These are phyloP conservation scores for Hortaea werneckii DNA, from an alignment of 2,329 filamentous ascomycete species.

Conservation along the genomic window DNA sequence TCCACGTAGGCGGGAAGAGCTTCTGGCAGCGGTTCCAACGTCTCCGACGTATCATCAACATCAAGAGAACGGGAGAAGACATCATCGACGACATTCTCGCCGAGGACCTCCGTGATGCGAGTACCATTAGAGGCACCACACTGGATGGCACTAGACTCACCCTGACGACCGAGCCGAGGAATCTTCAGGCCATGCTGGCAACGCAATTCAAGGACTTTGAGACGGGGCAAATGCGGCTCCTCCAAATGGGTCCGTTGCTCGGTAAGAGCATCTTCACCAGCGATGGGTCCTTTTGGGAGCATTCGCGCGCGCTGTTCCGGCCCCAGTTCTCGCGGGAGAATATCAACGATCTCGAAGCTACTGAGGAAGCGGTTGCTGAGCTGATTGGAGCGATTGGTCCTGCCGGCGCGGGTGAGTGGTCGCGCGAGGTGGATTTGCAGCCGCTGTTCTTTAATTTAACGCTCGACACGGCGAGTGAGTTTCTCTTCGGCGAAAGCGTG, in stretches of 20 bases:
- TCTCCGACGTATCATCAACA: not conserved
- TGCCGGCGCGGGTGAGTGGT: constrained; percentile 14
- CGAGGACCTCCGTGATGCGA: constrained; percentile 1
- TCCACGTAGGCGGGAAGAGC: too few species aligned
- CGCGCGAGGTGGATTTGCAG: constrained; percentile 14
- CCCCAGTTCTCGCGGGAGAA: constrained; percentile 23
- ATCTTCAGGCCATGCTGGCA: constrained; percentile 45
- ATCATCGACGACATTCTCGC: constrained; percentile 13
- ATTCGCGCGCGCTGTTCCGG: constrained; percentile 19
- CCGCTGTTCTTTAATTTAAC: constrained; percentile 26
- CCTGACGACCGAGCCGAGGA: constrained; percentile 35
- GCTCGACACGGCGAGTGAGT: constrained; percentile 29
- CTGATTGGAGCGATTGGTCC: constrained; percentile 26
- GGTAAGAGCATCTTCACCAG: constrained; percentile 22
- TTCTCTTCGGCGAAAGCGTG: constrained; percentile 25
- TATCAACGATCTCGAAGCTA: constrained; percentile 23
- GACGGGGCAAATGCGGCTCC: constrained; percentile 12
- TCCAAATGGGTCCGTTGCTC: constrained; percentile 14
- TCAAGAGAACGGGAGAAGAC: constrained; percentile 9
- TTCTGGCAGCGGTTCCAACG: not conserved
- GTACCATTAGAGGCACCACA: constrained; percentile 2
- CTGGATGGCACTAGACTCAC: constrained; percentile 8
- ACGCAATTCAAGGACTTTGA: constrained; percentile 43
- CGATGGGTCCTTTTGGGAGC: constrained; percentile 22
- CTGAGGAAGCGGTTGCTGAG: constrained; percentile 10